Conservation (phyloP, 208 protist genomes). For the Novymonas esmeraldas region DNA sequence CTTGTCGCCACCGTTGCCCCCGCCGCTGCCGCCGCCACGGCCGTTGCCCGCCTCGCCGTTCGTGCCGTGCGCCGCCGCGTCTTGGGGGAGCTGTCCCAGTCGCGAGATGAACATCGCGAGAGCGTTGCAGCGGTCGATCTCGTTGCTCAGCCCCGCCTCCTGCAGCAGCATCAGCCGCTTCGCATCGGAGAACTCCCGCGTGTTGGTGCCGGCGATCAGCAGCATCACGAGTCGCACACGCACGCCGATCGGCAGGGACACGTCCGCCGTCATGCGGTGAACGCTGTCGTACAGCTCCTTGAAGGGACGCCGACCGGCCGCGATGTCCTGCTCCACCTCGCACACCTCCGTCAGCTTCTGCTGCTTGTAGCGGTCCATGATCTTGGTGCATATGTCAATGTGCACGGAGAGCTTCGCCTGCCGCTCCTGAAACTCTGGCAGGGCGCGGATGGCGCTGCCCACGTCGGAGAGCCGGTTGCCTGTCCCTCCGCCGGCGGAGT, state of each 20-base stretch:
- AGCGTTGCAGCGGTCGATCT: slow-evolving; percentile 40
- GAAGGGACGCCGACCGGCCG: slow-evolving; percentile 44
- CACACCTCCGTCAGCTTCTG: slow-evolving; percentile 59
- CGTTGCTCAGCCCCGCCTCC: slow-evolving; percentile 46
- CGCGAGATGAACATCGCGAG: slow-evolving; percentile 47
- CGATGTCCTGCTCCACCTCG: slow-evolving; percentile 76
- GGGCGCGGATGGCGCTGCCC: slow-evolving; percentile 58
- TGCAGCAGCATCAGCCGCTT: slow-evolving; percentile 70
- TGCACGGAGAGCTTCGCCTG: slow-evolving; percentile 78
- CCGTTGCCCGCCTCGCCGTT: slow-evolving; percentile 14
- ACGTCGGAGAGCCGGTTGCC: slow-evolving; percentile 40
- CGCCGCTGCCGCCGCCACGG: background rate
- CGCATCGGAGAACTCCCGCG: slow-evolving; percentile 61
- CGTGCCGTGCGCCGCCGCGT: slow-evolving; percentile 9
- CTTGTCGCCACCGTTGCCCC: background rate
- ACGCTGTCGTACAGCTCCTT: slow-evolving; percentile 59
- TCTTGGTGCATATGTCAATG: slow-evolving; percentile 81
- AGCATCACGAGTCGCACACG: slow-evolving; percentile 66
- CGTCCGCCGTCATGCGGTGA: slow-evolving; percentile 40
- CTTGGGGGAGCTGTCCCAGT: slow-evolving; percentile 40
- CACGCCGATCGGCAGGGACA: slow-evolving; percentile 47
- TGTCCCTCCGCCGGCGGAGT: slow-evolving; percentile 6
- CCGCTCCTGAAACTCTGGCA: slow-evolving; percentile 77
- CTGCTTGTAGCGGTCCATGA: slow-evolving; percentile 66
- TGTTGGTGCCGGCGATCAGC: slow-evolving; percentile 46